Percentiles rank a stretch among this genome's conserved stretches.
These are phyloP conservation scores for Rhypophila decipiens DNA, from an alignment of 495 filamentous ascomycete species.

Conservation along the genomic window DNA sequence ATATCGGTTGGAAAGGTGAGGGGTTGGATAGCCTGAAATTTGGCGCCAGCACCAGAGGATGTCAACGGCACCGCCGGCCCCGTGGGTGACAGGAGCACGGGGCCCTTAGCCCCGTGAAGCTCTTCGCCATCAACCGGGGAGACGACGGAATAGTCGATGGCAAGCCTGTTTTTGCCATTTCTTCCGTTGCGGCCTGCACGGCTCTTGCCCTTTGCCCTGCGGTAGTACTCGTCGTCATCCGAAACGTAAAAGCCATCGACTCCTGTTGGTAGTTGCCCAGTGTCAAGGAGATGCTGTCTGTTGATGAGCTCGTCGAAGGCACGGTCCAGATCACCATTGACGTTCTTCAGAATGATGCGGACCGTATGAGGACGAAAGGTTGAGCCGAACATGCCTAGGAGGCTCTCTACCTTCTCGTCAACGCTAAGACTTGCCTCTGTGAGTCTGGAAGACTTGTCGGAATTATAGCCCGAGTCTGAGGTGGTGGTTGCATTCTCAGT, in stretches of 20 bases:
- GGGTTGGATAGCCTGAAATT: neutral
- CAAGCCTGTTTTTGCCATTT: neutral
- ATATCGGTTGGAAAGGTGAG: neutral
- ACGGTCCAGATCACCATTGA: slow-evolving; percentile 52
- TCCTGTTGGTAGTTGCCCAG: slow-evolving; percentile 55
- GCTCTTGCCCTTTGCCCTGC: slow-evolving; percentile 40
- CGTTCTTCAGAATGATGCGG: slow-evolving; percentile 56
- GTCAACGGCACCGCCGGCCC: neutral
- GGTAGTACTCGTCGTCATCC: slow-evolving; percentile 27
- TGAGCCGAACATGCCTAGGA: slow-evolving; percentile 63
- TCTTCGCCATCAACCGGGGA: slow-evolving; percentile 15
- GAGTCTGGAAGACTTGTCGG: slow-evolving; percentile 23
- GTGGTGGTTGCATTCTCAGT: slow-evolving; percentile 22
- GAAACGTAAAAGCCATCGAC: slow-evolving; percentile 69
- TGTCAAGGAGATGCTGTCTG: slow-evolving; percentile 61
- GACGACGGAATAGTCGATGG: slow-evolving; percentile 17
- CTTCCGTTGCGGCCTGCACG: slow-evolving; percentile 6
- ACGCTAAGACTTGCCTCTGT: slow-evolving; percentile 40
- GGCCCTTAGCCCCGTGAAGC: slow-evolving; percentile 21
- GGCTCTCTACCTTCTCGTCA: slow-evolving; percentile 47
- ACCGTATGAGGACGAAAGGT: slow-evolving; percentile 57
- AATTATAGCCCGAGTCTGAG: slow-evolving; percentile 22
- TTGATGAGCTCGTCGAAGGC: slow-evolving; percentile 81
- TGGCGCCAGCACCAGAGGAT: neutral
- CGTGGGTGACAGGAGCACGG: slow-evolving; percentile 1